phyloP scores from a whole-genome alignment of 305 asterid genomes.

The Andrographis paniculata region DNA sequence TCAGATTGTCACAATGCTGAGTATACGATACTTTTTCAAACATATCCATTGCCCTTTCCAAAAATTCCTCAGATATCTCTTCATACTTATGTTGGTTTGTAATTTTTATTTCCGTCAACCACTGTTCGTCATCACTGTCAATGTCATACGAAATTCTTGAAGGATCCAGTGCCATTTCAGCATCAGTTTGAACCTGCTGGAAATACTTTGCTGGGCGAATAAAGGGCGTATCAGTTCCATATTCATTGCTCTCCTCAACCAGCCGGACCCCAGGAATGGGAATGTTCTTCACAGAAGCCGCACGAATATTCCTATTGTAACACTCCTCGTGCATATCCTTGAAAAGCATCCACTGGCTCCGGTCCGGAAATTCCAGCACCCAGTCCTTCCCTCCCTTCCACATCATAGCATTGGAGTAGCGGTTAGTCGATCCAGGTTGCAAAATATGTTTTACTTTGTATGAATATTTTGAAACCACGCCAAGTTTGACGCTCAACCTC shows the following conservation, averaged over 20 bases:
- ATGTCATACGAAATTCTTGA: slow-evolving; percentile 44
- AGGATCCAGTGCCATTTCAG: slow-evolving; percentile 58
- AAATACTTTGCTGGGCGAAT: slow-evolving; percentile 50
- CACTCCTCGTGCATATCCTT: slow-evolving; percentile 98
- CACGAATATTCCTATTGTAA: slow-evolving; percentile 83
- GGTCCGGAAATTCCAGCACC: slow-evolving; percentile 88
- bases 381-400: slow-evolving; percentile 99
- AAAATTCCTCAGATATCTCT: slow-evolving; percentile 41
- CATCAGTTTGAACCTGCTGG: slow-evolving; percentile 70
- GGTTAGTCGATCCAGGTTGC: slow-evolving; percentile 93
- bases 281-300: slow-evolving; percentile 89
- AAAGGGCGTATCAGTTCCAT: slow-evolving; percentile 43
- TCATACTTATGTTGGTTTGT: slow-evolving; percentile 6
- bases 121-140: slow-evolving; percentile 65
- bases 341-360: slow-evolving; percentile 91
- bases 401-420: slow-evolving; percentile 97
- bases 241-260: slow-evolving; percentile 58
- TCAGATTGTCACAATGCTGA: slow-evolving; percentile 39
- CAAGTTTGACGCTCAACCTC: slow-evolving; percentile 66
- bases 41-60: slow-evolving; percentile 53
- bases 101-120: slow-evolving; percentile 27
- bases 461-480: slow-evolving; percentile 66
- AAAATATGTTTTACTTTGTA: slow-evolving; percentile 67
- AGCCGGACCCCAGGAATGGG: slow-evolving; percentile 91
- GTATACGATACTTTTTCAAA: slow-evolving; percentile 60